Evolutionary conservation across 352 stramenopile species (phyloP).

Genomic region (Blastocystis sp.): DNA sequence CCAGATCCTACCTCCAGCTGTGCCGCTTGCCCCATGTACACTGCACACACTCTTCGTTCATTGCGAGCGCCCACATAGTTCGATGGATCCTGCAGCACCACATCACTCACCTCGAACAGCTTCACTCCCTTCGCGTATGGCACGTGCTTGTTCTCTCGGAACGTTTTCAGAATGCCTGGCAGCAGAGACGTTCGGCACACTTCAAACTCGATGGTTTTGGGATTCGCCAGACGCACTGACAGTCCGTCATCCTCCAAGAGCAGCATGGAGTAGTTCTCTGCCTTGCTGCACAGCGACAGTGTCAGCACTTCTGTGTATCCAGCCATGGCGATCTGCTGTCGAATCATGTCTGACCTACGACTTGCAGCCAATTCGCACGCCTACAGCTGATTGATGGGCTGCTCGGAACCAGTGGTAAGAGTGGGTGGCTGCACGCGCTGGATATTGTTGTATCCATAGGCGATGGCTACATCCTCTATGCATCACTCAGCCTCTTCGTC

Average conservation of each 20-base stretch:
- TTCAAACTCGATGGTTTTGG: slow-evolving; percentile 97
- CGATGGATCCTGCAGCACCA: slow-evolving; percentile 86
- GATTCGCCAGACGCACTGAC: slow-evolving; percentile 92
- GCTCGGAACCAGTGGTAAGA: slow-evolving; percentile 85
- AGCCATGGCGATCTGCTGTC: slow-evolving; percentile 91
- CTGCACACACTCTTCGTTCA: slow-evolving; percentile 84
- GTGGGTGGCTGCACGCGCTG: slow-evolving; percentile 85
- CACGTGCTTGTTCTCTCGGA: slow-evolving; percentile 93
- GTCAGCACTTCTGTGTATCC: slow-evolving; percentile 96
- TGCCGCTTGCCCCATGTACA: slow-evolving; percentile 90
- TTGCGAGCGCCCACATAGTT: slow-evolving; percentile 88
- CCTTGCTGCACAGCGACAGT: slow-evolving; percentile 88
- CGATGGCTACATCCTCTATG: slow-evolving; percentile 93
- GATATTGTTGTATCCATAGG: slow-evolving; percentile 99
- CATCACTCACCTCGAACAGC: slow-evolving; percentile 97
- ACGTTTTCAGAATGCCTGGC: slow-evolving; percentile 93
- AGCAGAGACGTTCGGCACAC: slow-evolving; percentile 94
- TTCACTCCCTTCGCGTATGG: slow-evolving; percentile 90
- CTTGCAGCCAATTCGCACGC: not conserved
- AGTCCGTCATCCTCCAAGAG: slow-evolving; percentile 73
- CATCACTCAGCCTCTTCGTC: not conserved
- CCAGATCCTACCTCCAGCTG: slow-evolving; percentile 84
- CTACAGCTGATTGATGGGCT: slow-evolving; percentile 90
- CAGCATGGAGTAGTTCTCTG: slow-evolving; percentile 93
- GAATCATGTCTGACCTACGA: slow-evolving; percentile 81